These are phyloP conservation scores for Camellia granthamiana DNA, from an alignment of 148 eudicot species.

Conservation along the genomic window DNA sequence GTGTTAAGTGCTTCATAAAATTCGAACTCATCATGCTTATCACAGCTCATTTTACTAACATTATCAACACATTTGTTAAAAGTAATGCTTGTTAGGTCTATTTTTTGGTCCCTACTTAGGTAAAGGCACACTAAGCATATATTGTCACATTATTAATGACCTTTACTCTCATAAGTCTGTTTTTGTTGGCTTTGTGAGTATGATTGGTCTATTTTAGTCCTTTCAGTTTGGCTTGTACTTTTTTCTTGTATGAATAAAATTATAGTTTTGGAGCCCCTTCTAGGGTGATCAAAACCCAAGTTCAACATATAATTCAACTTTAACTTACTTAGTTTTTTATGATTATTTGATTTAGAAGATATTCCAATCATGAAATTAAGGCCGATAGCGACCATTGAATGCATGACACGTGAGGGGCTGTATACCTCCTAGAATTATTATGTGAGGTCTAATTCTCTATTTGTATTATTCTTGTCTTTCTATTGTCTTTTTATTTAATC, in stretches of 20 bases:
- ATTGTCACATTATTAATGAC: neutral
- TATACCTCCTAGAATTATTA: neutral
- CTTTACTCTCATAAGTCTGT: neutral
- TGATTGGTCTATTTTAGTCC: slow-evolving; percentile 1
- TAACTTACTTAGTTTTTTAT: neutral
- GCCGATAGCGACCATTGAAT: neutral
- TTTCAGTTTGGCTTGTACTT: neutral
- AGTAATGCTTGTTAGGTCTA: neutral
- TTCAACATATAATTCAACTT: neutral
- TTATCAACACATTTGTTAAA: neutral
- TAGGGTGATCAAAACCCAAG: neutral
- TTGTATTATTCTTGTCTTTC: neutral
- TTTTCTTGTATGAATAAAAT: neutral
- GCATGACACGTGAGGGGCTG: neutral
- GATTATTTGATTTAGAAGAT: neutral
- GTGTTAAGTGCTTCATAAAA: too few relatives aligned
- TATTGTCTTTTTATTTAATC: neutral
- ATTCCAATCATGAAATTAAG: neutral
- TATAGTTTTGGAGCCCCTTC: neutral
- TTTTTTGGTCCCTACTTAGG: neutral
- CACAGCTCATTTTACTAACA: neutral
- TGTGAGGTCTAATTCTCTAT: too few relatives aligned
- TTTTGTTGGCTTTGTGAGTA: neutral
- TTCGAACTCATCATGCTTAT: too few relatives aligned
- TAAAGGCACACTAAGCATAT: neutral